These are phyloP conservation scores for Picea abies DNA, from an alignment of 83 land plant species.

Conservation along the genomic window DNA sequence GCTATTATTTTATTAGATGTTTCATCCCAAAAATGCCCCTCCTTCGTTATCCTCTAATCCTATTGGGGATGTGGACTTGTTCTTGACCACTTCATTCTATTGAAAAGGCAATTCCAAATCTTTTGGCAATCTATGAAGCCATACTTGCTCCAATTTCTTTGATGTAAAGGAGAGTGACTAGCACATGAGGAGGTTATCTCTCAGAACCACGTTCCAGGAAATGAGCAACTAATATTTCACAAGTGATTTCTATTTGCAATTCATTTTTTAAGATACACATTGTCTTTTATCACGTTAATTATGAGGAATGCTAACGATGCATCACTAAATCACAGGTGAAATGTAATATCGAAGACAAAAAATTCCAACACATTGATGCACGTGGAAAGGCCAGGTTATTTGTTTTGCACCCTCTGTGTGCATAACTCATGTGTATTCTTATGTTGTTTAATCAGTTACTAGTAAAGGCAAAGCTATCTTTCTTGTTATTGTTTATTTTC, in stretches of 20 bases:
- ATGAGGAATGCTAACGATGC: not conserved
- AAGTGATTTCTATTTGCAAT: not conserved
- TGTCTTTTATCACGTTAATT: not conserved
- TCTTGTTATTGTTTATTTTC: not conserved
- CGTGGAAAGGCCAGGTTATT: slow-evolving; percentile 70
- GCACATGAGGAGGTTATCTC: not conserved
- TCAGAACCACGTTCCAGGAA: not conserved
- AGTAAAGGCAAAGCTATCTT: not conserved
- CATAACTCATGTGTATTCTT: too few relatives aligned
- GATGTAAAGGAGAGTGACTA: not conserved
- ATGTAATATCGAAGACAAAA: slow-evolving; percentile 51
- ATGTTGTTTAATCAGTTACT: not conserved
- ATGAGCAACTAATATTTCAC: not conserved
- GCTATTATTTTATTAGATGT: too few relatives aligned
- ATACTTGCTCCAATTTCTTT: not conserved
- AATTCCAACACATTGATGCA: slow-evolving; percentile 73
- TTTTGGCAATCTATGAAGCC: not conserved
- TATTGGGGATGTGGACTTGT: not conserved
- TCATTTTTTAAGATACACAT: not conserved
- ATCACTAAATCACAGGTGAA: slow-evolving; percentile 40
- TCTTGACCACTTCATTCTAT: too few relatives aligned
- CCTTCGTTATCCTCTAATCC: too few relatives aligned
- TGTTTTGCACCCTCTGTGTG: not conserved
- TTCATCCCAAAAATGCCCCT: too few relatives aligned
- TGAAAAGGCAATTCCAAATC: too few relatives aligned